A percentile compares a stretch with the other conserved stretches of the same genome.
Conservation (phyloP, 169 alveolate genomes). For the Cryptosporidium canis region DNA sequence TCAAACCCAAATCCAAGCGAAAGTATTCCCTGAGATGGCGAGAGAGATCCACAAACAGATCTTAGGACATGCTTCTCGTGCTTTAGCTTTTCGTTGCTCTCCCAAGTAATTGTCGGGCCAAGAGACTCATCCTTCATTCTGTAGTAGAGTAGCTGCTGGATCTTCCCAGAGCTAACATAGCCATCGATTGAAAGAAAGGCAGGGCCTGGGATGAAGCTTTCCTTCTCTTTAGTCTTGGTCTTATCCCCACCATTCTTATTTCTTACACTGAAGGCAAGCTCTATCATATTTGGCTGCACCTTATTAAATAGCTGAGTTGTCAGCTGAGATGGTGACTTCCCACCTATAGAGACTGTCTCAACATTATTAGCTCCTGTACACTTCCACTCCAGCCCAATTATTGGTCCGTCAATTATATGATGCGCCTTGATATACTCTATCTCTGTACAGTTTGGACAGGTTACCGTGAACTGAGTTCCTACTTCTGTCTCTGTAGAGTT, state of each 20-base stretch:
- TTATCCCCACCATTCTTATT: background rate
- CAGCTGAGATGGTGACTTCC: slow-evolving; percentile 60
- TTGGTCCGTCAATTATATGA: slow-evolving; percentile 55
- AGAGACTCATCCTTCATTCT: slow-evolving; percentile 28
- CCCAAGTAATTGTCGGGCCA: slow-evolving; percentile 54
- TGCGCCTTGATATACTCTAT: slow-evolving; percentile 54
- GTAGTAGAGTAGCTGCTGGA: slow-evolving; percentile 62
- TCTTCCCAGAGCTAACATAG: slow-evolving; percentile 32
- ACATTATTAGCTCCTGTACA: slow-evolving; percentile 50
- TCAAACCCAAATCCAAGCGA: slow-evolving; percentile 67
- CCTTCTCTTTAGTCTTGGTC: background rate
- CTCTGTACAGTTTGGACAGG: slow-evolving; percentile 60
- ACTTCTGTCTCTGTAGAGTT: slow-evolving; percentile 3
- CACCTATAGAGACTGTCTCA: slow-evolving; percentile 44
- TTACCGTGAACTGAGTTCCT: slow-evolving; percentile 35
- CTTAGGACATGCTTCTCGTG: slow-evolving; percentile 34
- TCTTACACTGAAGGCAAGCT: slow-evolving; percentile 26
- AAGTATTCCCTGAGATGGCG: slow-evolving; percentile 50
- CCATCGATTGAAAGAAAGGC: slow-evolving; percentile 66
- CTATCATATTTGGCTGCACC: slow-evolving; percentile 67
- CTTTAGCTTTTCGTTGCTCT: slow-evolving; percentile 28
- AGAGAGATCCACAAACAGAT: slow-evolving; percentile 34
- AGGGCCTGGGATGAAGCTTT: slow-evolving; percentile 45
- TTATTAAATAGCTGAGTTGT: slow-evolving; percentile 53
- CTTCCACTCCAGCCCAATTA: slow-evolving; percentile 69